Base-by-base conservation (phyloP, 495 filamentous ascomycete species). In the Hyaloscypha variabilis region DNA sequence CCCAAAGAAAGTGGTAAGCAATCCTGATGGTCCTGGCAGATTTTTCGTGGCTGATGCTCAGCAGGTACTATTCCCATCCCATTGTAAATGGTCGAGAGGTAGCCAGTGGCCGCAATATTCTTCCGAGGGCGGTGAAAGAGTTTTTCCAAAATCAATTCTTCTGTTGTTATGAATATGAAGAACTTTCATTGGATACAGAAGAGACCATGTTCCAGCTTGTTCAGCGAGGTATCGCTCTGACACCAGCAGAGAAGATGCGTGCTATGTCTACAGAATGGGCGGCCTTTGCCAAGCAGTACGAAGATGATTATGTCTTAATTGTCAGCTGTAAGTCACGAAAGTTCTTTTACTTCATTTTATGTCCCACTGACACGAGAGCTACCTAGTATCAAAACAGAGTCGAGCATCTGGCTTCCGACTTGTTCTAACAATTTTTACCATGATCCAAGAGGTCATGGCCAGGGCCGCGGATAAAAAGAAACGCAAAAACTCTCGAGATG, bases 121-220 rank as follows among this genome's bases (percentile, higher is more conserved):
- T 73, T 14, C 69, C 73, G 23, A 66, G 74, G 10, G 67, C 62
- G 13, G 58, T 64, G 5, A 76, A 76, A 54, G 56, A 71, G 14
- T 53, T 71, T 19, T 83, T 83, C 62, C 49, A 73, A 1, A 52
- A 63, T 8, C 72, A 71, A 34, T 73, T 73, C 3, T 73, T 83
- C 24, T 68, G 80, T n/a, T 76, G 75, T 28, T 79, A 76, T 26
- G 79, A 82, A 52, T 82, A 76, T 65, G 42, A 71, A 0, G 70
- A 75, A 13, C 71, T 83, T 17, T 72, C 69, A 3, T 58, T 58
- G 28, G 68, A 73, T n/a, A 77, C 80, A 42, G 81, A 83, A 59
- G 81, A 83, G 56, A 81, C 81, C 8, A 72, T 83, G 54, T 83
- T 83, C 64, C 76, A 77, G 4, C 66, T 81, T 1, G 81, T 83